Base-by-base conservation (phyloP, 73 alveolate species). In the Breviolum minutum region DNA sequence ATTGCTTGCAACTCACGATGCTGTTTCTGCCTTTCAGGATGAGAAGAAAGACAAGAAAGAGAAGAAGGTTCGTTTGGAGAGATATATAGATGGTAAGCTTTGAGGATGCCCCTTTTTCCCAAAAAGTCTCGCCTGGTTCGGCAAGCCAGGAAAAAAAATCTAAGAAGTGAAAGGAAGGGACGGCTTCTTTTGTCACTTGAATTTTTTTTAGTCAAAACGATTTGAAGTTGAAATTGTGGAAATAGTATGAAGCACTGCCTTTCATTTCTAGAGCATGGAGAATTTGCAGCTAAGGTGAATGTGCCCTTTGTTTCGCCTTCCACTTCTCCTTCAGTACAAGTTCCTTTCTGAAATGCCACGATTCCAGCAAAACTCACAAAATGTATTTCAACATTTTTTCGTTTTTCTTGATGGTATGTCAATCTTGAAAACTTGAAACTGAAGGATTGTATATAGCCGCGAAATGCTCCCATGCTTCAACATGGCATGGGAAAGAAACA, bases 21-120 rank as follows among this genome's bases (percentile, higher is more conserved):
- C 48, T 40, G 85, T 19, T 24, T 40, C 29, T 13, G 85, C 60
- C 20, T 9, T 40, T 48, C 27, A 63, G 82, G 95, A 92, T 26
- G 97, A 92, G 69, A 63, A 92, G 89, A 91, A 91, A 80, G 97
- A 74, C 20, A 92, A 92, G 89, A 92, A 92, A 32, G 97, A 92
- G 26, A 92, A 73, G 68, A 92, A 92, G 97, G 97, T 64, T 17
- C 61, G 48, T 54, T n/a, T 48, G 48, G 26, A 54, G 0, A 60
- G 63, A 0, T 32, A 20, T 80, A 68, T 7, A 26, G 27, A 13
- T 40, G 7, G 70, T 12, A n/a, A 24, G 13, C 70, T 6, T 0
- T 40, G n/a, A 14, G 40, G 48, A 73, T 7, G 54, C 0, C 40
- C 83, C 83, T 73, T 14, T 14, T 73, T 14, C 48, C 40, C 54